phyloP scores from a whole-genome alignment of 2,329 filamentous ascomycete genomes.

The Claviceps sp. region DNA sequence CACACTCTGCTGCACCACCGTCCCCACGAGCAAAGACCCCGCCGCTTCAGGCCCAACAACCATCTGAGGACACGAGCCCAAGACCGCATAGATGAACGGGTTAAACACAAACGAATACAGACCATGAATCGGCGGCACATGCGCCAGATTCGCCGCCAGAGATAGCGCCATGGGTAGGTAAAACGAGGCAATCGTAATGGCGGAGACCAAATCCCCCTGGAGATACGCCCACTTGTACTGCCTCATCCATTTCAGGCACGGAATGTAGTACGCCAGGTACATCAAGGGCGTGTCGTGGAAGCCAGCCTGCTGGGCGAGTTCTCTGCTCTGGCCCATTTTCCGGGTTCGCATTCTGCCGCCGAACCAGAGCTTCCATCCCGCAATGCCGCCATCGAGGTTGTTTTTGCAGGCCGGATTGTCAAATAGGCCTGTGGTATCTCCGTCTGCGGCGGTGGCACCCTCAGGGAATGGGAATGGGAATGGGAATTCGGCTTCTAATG shows the following conservation, averaged over 20 bases:
- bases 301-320: slow-evolving; percentile 58
- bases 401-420: slow-evolving; percentile 26
- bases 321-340: slow-evolving; percentile 60
- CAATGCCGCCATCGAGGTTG: slow-evolving; percentile 18
- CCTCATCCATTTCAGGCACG: slow-evolving; percentile 76
- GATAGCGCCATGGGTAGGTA: slow-evolving; percentile 97
- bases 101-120: slow-evolving; percentile 91
- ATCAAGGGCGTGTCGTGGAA: slow-evolving; percentile 61
- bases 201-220: slow-evolving; percentile 74
- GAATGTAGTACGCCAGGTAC: slow-evolving; percentile 91
- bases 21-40: slow-evolving; percentile 79
- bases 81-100: slow-evolving; percentile 76
- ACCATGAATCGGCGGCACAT: slow-evolving; percentile 85
- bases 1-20: slow-evolving; percentile 68
- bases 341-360: slow-evolving; percentile 41
- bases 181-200: slow-evolving; percentile 93
- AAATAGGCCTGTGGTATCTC: slow-evolving; percentile 19
- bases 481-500: slow-evolving; percentile 16
- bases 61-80: slow-evolving; percentile 88
- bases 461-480: slow-evolving; percentile 15
- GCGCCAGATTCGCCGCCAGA: slow-evolving; percentile 80
- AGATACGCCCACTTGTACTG: slow-evolving; percentile 78
- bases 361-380: slow-evolving; percentile 35
- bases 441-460: slow-evolving; percentile 19
- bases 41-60: slow-evolving; percentile 91